These are phyloP conservation scores for Fennellomyces sp. DNA, from an alignment of 371 early-diverging fungal species.

Conservation along the genomic window DNA sequence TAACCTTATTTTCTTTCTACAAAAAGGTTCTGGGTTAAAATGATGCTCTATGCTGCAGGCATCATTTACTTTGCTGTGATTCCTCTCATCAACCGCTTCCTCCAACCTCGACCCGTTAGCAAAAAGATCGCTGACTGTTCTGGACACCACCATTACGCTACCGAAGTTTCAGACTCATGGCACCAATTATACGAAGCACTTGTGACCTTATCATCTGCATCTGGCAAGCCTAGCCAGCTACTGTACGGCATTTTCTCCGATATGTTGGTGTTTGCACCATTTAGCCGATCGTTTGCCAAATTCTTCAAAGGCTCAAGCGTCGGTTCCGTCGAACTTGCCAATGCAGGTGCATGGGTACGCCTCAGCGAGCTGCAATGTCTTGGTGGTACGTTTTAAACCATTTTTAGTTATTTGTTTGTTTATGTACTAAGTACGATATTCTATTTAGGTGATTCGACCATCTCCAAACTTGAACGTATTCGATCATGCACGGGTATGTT, in stretches of 20 bases:
- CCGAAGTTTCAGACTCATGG: constrained; percentile 32
- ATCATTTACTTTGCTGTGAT: constrained; percentile 27
- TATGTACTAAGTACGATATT: neutral
- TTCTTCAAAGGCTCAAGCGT: neutral
- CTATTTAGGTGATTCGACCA: constrained; percentile 27
- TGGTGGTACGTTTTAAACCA: constrained; percentile 21
- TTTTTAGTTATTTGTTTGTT: constrained; percentile 1
- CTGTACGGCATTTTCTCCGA: neutral
- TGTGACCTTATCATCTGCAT: neutral
- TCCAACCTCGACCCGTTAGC: constrained; percentile 23
- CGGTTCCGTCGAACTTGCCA: neutral
- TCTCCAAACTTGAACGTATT: constrained; percentile 34
- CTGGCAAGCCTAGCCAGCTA: constrained; percentile 5
- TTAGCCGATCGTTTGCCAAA: neutral
- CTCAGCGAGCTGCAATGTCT: constrained; percentile 42
- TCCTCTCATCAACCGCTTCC: constrained; percentile 24
- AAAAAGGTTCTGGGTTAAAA: constrained; percentile 18
- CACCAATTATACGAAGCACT: constrained; percentile 20
- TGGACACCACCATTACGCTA: constrained; percentile 33
- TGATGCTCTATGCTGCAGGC: constrained; percentile 23
- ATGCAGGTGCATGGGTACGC: constrained; percentile 38
- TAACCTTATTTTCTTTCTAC: neutral
- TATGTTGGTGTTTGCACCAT: neutral
- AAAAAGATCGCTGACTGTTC: constrained; percentile 13
- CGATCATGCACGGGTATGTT: constrained; percentile 40